Conservation (phyloP, 306 rosid genomes). For the Castanea mollissima region DNA sequence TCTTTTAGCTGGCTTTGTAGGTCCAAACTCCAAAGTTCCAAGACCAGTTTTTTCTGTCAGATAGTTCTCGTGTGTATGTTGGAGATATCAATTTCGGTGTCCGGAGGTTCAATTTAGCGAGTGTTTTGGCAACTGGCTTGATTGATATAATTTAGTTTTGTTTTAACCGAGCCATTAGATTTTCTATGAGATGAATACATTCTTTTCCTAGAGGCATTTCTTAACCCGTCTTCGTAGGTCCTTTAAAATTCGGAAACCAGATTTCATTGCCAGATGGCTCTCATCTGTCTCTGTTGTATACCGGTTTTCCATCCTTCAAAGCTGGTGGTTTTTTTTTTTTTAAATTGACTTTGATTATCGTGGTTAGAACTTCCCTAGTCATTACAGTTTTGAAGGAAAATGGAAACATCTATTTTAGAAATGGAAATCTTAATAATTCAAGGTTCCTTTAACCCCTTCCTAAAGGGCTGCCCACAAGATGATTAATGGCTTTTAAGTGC, state of each 20-base stretch:
- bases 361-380: background rate
- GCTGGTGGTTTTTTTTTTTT: background rate
- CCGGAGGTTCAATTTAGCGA: background rate
- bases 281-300: background rate
- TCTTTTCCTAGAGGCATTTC: background rate
- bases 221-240: background rate
- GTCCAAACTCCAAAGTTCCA: background rate
- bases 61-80: background rate
- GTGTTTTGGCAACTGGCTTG: background rate
- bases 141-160: background rate
- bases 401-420: background rate
- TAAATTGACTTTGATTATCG: background rate
- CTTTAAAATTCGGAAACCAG: background rate
- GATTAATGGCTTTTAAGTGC: background rate
- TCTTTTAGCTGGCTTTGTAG: background rate
- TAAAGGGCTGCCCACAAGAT: background rate
- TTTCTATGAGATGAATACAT: background rate
- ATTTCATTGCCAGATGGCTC: background rate
- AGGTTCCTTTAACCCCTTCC: background rate
- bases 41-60: background rate
- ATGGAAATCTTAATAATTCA: background rate
- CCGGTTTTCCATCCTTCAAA: background rate
- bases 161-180: background rate
- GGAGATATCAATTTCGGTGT: background rate
- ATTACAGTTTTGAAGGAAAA: background rate